phyloP scores from a whole-genome alignment of 2,329 filamentous ascomycete species.

The Pseudopithomyces maydicus region DNA sequence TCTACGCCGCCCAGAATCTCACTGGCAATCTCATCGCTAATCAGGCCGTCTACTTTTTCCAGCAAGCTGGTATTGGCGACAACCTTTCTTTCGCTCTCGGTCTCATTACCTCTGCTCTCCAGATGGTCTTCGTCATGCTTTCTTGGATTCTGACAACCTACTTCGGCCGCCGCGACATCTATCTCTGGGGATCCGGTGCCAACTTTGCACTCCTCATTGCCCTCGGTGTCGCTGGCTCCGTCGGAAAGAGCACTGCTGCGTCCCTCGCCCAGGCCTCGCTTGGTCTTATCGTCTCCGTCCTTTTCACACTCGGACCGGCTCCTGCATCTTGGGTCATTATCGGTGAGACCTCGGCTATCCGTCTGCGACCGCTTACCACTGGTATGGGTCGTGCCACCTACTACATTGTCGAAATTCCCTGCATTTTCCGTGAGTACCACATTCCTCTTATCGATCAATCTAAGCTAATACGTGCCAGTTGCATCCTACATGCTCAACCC shows the following conservation, averaged over 20 bases:
- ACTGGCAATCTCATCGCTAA: constrained; percentile 68
- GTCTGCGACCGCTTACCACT: constrained; percentile 68
- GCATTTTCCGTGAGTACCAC: constrained; percentile 65
- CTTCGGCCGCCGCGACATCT: constrained; percentile 67
- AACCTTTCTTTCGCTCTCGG: constrained; percentile 65
- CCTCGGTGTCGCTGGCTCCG: constrained; percentile 64
- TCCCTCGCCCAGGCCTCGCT: constrained; percentile 64
- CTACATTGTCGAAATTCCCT: constrained; percentile 69
- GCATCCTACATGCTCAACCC: constrained; percentile 58
- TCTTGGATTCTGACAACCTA: constrained; percentile 71
- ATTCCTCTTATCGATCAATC: constrained; percentile 49
- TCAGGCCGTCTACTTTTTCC: constrained; percentile 67
- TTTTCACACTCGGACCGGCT: constrained; percentile 67
- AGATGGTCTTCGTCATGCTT: constrained; percentile 66
- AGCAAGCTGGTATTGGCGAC: constrained; percentile 62
- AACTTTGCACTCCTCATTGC: constrained; percentile 61
- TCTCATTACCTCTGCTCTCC: constrained; percentile 68
- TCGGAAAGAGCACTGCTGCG: constrained; percentile 48
- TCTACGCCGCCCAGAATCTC: constrained; percentile 66
- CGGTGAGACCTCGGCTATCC: constrained; percentile 68
- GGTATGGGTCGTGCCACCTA: constrained; percentile 68
- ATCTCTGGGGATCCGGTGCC: constrained; percentile 63
- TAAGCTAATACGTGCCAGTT: constrained; percentile 50
- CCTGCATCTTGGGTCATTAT: constrained; percentile 71
- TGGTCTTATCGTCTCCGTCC: constrained; percentile 68